A percentile compares a stretch with the other conserved stretches of the same genome.
These are phyloP conservation scores for Candida ficus DNA, from an alignment of 805 yeast genomes.

Conservation along the genomic window DNA sequence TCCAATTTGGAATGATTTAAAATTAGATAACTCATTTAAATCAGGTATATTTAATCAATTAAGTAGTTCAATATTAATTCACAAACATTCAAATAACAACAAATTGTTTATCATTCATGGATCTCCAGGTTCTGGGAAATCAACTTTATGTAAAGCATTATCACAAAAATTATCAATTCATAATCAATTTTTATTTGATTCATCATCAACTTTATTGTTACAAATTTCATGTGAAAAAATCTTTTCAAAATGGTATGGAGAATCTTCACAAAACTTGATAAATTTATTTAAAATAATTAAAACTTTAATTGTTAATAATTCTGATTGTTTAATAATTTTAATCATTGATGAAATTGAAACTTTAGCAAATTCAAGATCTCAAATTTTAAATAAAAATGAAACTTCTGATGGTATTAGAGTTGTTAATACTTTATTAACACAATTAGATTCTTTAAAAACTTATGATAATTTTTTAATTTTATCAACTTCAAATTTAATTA, in stretches of 20 bases:
- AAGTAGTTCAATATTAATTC: conserved; percentile 4
- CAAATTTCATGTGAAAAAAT: conserved; percentile 39
- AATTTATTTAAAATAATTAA: conserved; percentile 31
- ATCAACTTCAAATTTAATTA: conserved; percentile 37
- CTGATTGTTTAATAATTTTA: conserved; percentile 27
- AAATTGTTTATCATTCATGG: conserved; percentile 32
- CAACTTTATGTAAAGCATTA: conserved; percentile 35
- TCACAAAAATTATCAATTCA: conserved; percentile 35
- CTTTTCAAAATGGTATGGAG: conserved; percentile 43
- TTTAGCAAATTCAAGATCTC: conserved; percentile 35
- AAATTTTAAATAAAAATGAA: conserved; percentile 32
- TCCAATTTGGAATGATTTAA: conserved; percentile 31
- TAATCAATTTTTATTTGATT: conserved; percentile 10
- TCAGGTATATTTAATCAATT: conserved; percentile 25
- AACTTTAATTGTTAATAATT: conserved; percentile 16
- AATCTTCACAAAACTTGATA: conserved; percentile 38
- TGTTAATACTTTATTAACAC: conserved; percentile 39
- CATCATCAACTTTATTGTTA: conserved; percentile 27
- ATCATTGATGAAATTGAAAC: conserved; percentile 45
- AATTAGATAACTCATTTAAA: conserved; percentile 28
- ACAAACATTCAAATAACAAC: neutral
- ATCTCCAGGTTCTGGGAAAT: conserved; percentile 45
- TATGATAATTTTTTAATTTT: conserved; percentile 32
- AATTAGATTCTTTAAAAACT: conserved; percentile 34
- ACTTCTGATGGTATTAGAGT: conserved; percentile 39